Evolutionary conservation across 2,329 filamentous ascomycete species (phyloP), one percentile per base, ranked within the genome.

Genomic region (Penicillium expansum): DNA sequence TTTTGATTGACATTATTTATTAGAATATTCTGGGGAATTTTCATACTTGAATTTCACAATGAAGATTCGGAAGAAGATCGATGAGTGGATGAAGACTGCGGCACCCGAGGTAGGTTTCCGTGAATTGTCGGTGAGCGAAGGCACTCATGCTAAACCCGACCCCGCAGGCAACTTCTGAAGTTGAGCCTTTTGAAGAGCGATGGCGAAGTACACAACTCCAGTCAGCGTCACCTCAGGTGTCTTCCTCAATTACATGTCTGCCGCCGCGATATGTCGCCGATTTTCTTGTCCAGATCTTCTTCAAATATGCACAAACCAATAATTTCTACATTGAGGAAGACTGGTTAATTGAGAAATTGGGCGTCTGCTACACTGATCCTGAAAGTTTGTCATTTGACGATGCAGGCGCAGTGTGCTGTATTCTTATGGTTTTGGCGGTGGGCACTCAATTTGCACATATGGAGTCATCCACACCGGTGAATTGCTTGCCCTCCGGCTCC

Each of bases 11-110:
- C 22, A 14, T 16, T 13, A 5, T 47, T 39, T 43, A 10, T 20
- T 52, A 75, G 74, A 78, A 57, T 78, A 78, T 60, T 78, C 76
- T 4, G 76, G 76, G 20, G 76, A 78, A 58, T 77, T 77, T 51
- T 77, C 74, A 9, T 77, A 78, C 50, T 64, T 77, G 53, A 78
- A 76, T 51, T 78, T 78, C 52, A 77, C 75, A 3, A 73, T 74
- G 69, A 74, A 76, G 49, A 74, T 78, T 41, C 67, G 73, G 43
- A 69, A 70, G 39, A 75, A 77, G 41, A 76, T 77, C 13, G 74
- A 77, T 39, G 74, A 76, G 50, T 75, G 72, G 73, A 76, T 76
- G 71, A 71, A 74, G 48, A 68, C 66, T 4, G 68, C 71, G 6
- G 68, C 69, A 10, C 71, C 72, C 38, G 73, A 74, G 55, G 73